Evolutionary conservation across 176 grass and related monocot genomes (phyloP), one percentile per base, ranked within the genome.

Genomic region (Triticum timopheevii): DNA sequence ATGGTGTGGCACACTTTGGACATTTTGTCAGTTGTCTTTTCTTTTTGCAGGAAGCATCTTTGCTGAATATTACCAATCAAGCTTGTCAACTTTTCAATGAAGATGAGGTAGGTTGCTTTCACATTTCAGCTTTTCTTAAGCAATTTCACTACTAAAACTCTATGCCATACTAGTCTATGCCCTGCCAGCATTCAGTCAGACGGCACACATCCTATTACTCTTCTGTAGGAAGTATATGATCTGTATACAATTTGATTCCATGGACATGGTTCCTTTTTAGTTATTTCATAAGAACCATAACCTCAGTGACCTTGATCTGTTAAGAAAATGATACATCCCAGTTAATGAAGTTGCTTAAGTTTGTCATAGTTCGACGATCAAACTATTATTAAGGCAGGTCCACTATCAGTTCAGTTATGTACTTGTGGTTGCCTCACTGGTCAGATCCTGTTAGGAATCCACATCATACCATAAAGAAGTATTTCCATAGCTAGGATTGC

Each of bases 51-150:
- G 92, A 99, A 93, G 94, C 97, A 87, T 96, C 97, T 82, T 88
- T 99, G 44, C 69, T 99, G 87, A 93, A 96, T 76, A 93, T 93
- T 77, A 99, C 94, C 16, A 82, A 96, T 89, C 97, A 96, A 93
- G 97, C 97, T 81, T 99, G 97, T 86, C 83, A 89, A 22, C 92
- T 99, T 88, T 99, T 99, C 59, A 91, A 91, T 91, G 84, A 95
- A 94, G 56, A 80, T 36, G 97, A 99, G 90, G 97, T 99, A 85
- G 62, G 45, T 66, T 73, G 3, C 27, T 73, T 83, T 61, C 31
- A 12, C 17, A 44, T 34, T 82, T 85, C 61, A 50, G 22, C 76
- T 79, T 85, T 54, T 58, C 61, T 77, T 47, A 39, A 67, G 28
- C 22, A 77, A 66, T 66, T 85, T 45, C 63, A 38, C 11, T 2